Conservation (phyloP, 805 yeast genomes). For the Suhomyces faveliae region DNA sequence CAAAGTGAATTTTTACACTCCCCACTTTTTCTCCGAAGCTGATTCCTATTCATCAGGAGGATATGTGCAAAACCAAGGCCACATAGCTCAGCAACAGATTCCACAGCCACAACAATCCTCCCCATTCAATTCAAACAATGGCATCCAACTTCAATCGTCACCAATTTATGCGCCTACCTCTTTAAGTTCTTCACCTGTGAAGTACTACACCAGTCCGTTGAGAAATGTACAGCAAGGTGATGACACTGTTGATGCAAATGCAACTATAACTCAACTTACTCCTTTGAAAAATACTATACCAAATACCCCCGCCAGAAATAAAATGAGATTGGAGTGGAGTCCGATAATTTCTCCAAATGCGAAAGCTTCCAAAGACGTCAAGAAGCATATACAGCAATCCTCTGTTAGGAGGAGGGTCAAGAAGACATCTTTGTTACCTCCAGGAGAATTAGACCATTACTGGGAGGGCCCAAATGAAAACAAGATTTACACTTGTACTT, state of each 20-base stretch:
- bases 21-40: conserved; percentile 41
- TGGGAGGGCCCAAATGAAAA: conserved; percentile 77
- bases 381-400: conserved; percentile 36
- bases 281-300: conserved; percentile 36
- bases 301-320: conserved; percentile 34
- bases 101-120: background rate
- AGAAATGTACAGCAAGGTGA: conserved; percentile 20
- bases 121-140: conserved; percentile 5
- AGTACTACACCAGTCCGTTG: conserved; percentile 23
- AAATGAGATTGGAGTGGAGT: conserved; percentile 42
- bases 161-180: conserved; percentile 20
- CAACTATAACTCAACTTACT: conserved; percentile 40
- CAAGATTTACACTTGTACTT: conserved; percentile 71
- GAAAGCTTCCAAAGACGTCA: conserved; percentile 16
- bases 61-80: background rate
- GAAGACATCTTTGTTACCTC: conserved; percentile 72
- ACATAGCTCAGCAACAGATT: background rate
- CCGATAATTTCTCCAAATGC: conserved; percentile 42
- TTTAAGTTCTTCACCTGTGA: conserved; percentile 33
- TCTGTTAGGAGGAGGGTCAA: conserved; percentile 50
- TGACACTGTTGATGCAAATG: conserved; percentile 39
- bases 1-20: conserved; percentile 31
- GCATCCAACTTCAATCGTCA: conserved; percentile 21
- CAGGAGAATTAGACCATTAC: conserved; percentile 83
- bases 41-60: background rate